Evolutionary conservation across 768 basidiomycete genomes (phyloP), one percentile per base, ranked within the genome.

Genomic region (Strobilomyces confusus): DNA sequence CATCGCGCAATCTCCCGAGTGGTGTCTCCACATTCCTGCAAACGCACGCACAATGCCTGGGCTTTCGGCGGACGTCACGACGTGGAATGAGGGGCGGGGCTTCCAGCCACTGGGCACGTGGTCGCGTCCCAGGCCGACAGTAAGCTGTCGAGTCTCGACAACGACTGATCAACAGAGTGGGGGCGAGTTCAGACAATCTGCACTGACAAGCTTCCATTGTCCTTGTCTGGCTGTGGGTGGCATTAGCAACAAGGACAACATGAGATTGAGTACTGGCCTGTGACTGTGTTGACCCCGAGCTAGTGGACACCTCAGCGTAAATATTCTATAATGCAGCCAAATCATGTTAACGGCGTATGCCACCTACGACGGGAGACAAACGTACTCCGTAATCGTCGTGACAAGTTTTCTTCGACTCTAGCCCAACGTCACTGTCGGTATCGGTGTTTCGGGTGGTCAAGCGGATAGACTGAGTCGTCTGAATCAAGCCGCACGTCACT

Each of bases 391-490:
- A 30, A 0, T 41, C 49, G 23, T 68, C 66, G 0, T 42, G 20
- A 6, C 6, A 68, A 17, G 48, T 46, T 34, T 63, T 65, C 13
- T 51, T 53, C 12, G 50, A 53, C 20, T 70, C 65, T 2, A 51
- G 14, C 22, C 48, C 63, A 2, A 30, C 45, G 3, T 48, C 17
- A 19, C 62, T 64, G 25, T 48, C 55, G 0, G 44, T 22, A 15
- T 51, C 59, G 2, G n/a, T 13, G 0, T 22, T 26, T 38, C 30
- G 43, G 2, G 46, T 56, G 9, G 25, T n/a, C n/a, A 67, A 53
- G 22, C 44, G 52, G n/a, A 63, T 11, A 0, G 67, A 55, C 25
- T 55, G 62, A 1, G 38, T 48, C 6, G 59, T 52, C 67, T 70
- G 43, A 3, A 8, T 12, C n/a, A 20, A 12, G 34, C 34, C 9